Evolutionary conservation across 257 asterid species (phyloP).

Genomic region (Nicotiana attenuata): DNA sequence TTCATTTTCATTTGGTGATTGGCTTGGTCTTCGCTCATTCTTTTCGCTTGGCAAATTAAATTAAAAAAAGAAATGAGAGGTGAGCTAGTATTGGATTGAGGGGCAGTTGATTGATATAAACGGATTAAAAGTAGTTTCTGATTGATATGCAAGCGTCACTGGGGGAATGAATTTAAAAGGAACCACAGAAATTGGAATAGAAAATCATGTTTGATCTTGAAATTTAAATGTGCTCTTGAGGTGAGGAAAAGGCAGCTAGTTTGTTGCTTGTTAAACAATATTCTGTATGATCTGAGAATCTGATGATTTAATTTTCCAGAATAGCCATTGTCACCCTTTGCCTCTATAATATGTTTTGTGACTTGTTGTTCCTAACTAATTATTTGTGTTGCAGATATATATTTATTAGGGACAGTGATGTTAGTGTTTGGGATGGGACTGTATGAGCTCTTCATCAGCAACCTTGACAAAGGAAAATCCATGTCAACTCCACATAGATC

Average conservation of each 20-base stretch:
- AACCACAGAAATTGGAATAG: too few relatives aligned
- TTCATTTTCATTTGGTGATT: too few relatives aligned
- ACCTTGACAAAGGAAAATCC: slow-evolving; percentile 62
- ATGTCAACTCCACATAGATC: slow-evolving; percentile 43
- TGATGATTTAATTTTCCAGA: background rate
- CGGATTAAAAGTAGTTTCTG: background rate
- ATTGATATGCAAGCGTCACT: background rate
- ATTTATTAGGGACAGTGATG: slow-evolving; percentile 94
- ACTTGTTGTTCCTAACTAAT: too few relatives aligned
- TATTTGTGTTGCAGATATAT: slow-evolving; percentile 35
- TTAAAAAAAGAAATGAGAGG: too few relatives aligned
- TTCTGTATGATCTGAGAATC: background rate
- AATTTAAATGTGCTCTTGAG: background rate
- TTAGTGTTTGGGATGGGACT: slow-evolving; percentile 95
- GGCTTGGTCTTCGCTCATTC: too few relatives aligned
- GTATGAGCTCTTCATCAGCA: slow-evolving; percentile 94
- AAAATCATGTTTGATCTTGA: too few relatives aligned
- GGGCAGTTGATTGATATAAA: background rate
- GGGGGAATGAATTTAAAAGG: background rate
- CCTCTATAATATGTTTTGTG: background rate
- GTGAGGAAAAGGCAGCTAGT: background rate
- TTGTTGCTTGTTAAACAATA: background rate
- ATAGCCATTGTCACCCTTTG: background rate
- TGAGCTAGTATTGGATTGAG: background rate
- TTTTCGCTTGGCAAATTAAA: too few relatives aligned